Percentiles rank a stretch among this genome's conserved stretches.
phyloP scores from a whole-genome alignment of 2,329 filamentous ascomycete species.

The Nemania sp. region DNA sequence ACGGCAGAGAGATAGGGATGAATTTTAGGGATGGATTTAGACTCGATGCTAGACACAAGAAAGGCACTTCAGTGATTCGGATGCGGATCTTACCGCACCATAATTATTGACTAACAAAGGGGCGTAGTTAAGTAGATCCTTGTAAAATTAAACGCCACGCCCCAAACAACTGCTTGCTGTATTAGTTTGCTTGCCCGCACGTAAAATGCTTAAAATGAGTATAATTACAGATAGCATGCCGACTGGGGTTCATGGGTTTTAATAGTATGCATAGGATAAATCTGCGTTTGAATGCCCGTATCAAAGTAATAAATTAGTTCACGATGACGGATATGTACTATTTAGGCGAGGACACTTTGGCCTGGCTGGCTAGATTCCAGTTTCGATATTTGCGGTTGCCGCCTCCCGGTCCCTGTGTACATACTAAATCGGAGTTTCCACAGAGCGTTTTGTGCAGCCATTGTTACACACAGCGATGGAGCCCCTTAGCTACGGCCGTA shows the following conservation, averaged over 20 bases:
- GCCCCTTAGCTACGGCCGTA: slow-evolving; percentile 29
- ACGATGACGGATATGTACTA: too few relatives aligned
- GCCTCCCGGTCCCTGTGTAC: neutral
- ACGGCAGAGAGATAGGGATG: too few relatives aligned
- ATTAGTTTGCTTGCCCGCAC: neutral
- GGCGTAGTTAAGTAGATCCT: slow-evolving; percentile 18
- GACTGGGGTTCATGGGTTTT: neutral
- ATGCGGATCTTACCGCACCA: slow-evolving; percentile 21
- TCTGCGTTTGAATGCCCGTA: neutral
- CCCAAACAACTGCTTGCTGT: slow-evolving; percentile 8
- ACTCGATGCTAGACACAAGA: too few relatives aligned
- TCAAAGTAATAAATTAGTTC: neutral
- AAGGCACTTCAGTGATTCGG: slow-evolving; percentile 4
- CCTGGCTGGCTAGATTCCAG: neutral
- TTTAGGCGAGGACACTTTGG: neutral
- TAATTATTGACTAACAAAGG: slow-evolving; percentile 25
- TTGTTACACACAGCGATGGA: slow-evolving; percentile 23
- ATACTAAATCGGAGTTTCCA: neutral
- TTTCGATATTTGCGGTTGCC: neutral
- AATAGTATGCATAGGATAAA: neutral
- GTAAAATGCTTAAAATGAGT: neutral
- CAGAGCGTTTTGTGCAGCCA: slow-evolving; percentile 13
- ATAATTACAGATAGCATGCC: slow-evolving; percentile 15
- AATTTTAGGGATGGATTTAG: too few relatives aligned
- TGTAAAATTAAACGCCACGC: slow-evolving; percentile 24